A percentile compares a stretch with the other conserved stretches of the same genome.
These are phyloP conservation scores for Funneliformis geosporum DNA, from an alignment of 192 early-diverging fungal species.

Conservation along the genomic window DNA sequence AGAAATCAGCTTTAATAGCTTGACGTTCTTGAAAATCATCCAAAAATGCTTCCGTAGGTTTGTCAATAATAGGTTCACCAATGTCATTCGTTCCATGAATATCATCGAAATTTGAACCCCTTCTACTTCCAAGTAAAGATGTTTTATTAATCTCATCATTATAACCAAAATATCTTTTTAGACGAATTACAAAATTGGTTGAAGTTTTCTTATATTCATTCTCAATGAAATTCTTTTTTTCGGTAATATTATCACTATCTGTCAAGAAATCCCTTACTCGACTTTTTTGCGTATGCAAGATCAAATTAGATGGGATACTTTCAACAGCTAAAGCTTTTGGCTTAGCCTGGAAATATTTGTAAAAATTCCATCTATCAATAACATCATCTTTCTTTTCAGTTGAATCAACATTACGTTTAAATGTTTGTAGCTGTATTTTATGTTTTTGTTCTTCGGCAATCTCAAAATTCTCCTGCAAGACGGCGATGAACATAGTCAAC, in stretches of 20 bases:
- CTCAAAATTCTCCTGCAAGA: conserved; percentile 67
- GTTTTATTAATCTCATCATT: not conserved
- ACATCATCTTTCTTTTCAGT: conserved; percentile 41
- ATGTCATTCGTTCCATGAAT: not conserved
- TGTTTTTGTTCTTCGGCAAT: conserved; percentile 58
- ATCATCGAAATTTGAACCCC: not conserved
- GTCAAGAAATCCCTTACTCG: conserved; percentile 48
- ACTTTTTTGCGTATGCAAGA: conserved; percentile 51
- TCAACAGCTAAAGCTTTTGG: conserved; percentile 50
- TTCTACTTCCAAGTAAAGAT: not conserved
- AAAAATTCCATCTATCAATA: conserved; percentile 53
- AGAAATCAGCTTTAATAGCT: conserved; percentile 45
- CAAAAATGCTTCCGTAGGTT: conserved; percentile 24
- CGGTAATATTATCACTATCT: conserved; percentile 39
- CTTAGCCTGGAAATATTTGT: conserved; percentile 50
- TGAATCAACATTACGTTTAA: conserved; percentile 36
- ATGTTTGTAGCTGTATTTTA: conserved; percentile 51
- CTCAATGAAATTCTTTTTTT: not conserved
- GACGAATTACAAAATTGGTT: not conserved
- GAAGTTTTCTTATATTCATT: not conserved
- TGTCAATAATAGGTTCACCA: conserved; percentile 11
- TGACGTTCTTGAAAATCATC: conserved; percentile 45
- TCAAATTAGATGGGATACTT: conserved; percentile 45
- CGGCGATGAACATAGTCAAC: conserved; percentile 67
- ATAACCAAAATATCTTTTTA: conserved; percentile 18